phyloP scores from a whole-genome alignment of 768 basidiomycete genomes.

The Russula ochroleuca region DNA sequence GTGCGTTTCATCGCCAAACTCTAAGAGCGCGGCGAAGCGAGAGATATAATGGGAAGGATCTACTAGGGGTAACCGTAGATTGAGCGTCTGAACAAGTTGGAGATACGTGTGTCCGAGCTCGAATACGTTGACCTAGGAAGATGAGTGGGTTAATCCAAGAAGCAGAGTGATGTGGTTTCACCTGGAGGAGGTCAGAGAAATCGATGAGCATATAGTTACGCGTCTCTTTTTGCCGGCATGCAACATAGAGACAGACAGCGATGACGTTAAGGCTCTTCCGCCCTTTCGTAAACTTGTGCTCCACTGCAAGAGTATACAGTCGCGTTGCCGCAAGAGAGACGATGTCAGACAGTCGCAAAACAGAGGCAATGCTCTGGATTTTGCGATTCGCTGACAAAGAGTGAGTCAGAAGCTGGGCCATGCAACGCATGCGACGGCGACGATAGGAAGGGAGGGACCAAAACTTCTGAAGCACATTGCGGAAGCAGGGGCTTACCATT shows the following conservation, averaged over 20 bases:
- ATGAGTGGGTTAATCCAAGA: not conserved
- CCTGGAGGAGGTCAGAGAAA: slow-evolving; percentile 94
- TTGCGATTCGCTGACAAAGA: slow-evolving; percentile 61
- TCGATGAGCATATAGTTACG: slow-evolving; percentile 97
- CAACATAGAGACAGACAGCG: slow-evolving; percentile 92
- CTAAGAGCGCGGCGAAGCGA: slow-evolving; percentile 89
- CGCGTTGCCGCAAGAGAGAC: slow-evolving; percentile 79
- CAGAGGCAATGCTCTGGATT: slow-evolving; percentile 78
- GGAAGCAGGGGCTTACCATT: slow-evolving; percentile 55
- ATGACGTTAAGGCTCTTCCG: slow-evolving; percentile 89
- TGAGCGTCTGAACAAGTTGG: slow-evolving; percentile 84
- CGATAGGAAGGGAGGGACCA: not conserved
- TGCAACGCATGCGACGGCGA: not conserved
- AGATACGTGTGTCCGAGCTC: slow-evolving; percentile 95
- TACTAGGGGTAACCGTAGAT: slow-evolving; percentile 79
- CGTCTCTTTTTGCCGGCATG: slow-evolving; percentile 87
- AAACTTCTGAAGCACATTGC: not conserved
- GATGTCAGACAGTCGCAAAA: slow-evolving; percentile 72
- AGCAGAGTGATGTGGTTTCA: slow-evolving; percentile 32
- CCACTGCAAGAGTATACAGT: slow-evolving; percentile 89
- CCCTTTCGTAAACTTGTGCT: slow-evolving; percentile 91
- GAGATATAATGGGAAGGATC: slow-evolving; percentile 97
- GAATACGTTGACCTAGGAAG: slow-evolving; percentile 85
- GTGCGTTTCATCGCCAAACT: slow-evolving; percentile 93
- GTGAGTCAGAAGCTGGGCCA: not conserved